Percentiles rank a stretch among this genome's conserved stretches.
Conservation (phyloP, 83 land plant genomes). For the Diphasiastrum complanatum region DNA sequence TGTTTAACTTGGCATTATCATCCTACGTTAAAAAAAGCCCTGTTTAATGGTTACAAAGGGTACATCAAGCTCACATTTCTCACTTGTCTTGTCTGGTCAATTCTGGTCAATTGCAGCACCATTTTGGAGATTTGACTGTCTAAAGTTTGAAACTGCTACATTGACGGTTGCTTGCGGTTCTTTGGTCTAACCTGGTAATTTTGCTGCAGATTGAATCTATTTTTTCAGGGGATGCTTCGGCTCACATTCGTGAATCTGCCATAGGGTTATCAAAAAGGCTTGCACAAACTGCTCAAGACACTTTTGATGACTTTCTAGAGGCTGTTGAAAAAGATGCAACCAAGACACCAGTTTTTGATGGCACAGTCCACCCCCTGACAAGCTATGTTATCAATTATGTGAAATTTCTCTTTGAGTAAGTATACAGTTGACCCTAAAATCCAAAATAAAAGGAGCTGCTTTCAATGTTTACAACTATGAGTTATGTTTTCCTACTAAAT, state of each 20-base stretch:
- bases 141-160: no score
- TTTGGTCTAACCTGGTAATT: no score
- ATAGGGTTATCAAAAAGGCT: constrained; percentile 40
- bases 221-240: constrained; percentile 49
- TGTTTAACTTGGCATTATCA: no score
- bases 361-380: constrained; percentile 50
- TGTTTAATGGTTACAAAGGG: no score
- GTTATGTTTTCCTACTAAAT: no score
- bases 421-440: neutral
- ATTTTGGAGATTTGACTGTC: no score
- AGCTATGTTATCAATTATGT: constrained; percentile 57
- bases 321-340: constrained; percentile 52
- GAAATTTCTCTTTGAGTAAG: constrained; percentile 54
- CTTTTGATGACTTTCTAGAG: constrained; percentile 53
- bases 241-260: constrained; percentile 45
- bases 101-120: no score
- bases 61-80: no score
- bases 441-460: neutral
- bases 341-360: constrained; percentile 43
- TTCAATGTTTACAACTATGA: neutral
- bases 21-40: no score
- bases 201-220: constrained; percentile 41
- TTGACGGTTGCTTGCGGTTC: no score
- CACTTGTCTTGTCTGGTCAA: no score
- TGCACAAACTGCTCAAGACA: constrained; percentile 55